Evolutionary conservation across 164 flowering plant genomes (phyloP).

Genomic region (Warburgia ugandensis): DNA sequence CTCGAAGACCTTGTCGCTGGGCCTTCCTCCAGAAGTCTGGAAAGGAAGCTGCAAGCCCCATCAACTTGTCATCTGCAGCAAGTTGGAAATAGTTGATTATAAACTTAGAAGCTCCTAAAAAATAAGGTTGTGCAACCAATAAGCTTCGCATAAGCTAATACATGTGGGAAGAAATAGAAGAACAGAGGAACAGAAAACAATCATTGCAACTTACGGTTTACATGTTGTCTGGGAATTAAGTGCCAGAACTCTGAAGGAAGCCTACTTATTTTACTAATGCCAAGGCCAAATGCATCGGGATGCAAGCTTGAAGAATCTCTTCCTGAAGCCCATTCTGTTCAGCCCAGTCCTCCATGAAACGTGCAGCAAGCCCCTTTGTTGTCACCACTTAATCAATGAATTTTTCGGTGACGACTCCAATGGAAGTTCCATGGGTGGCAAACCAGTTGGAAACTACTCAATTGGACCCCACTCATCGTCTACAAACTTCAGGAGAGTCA

Average conservation of each 20-base stretch:
- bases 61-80: constrained; percentile 61
- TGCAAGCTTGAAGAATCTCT: constrained; percentile 17
- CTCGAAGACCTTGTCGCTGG: constrained; percentile 55
- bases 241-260: constrained; percentile 69
- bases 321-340: constrained; percentile 31
- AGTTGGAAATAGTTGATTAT: constrained; percentile 1
- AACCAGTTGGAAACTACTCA: constrained; percentile 98
- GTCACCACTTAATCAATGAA: constrained; percentile 91
- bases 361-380: constrained; percentile 98
- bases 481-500: constrained; percentile 94
- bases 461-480: constrained; percentile 95
- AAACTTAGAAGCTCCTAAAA: too few relatives aligned
- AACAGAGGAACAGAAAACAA: not conserved
- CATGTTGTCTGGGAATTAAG: constrained; percentile 37
- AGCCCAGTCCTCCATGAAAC: constrained; percentile 99
- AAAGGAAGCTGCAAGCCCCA: constrained; percentile 78
- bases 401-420: constrained; percentile 99
- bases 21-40: constrained; percentile 56
- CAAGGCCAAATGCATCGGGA: constrained; percentile 12
- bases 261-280: constrained; percentile 9
- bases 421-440: constrained; percentile 99
- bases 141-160: not conserved
- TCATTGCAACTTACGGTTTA: constrained; percentile 44
- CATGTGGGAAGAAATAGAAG: not conserved
- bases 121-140: too few relatives aligned